A percentile compares a stretch with the other conserved stretches of the same genome.
Conservation (phyloP, 1,284 basidiomycete species). For the Cerrena zonata region DNA sequence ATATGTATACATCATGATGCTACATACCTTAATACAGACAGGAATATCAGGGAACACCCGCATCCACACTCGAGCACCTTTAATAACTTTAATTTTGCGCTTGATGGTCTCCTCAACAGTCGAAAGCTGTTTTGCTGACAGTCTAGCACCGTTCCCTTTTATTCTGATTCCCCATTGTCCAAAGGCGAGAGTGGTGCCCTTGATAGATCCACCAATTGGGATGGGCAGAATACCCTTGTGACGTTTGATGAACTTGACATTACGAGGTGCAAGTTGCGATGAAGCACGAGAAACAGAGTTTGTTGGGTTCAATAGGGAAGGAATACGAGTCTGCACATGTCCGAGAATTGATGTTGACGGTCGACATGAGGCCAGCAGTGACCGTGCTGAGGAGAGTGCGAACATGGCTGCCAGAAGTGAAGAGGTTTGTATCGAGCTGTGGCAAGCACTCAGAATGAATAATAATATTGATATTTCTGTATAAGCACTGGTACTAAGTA, state of each 20-base stretch:
- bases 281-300: constrained; percentile 29
- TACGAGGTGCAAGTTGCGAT: constrained; percentile 73
- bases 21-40: constrained; percentile 88
- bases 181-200: constrained; percentile 88
- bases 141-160: constrained; percentile 72
- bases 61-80: constrained; percentile 84
- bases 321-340: constrained; percentile 13
- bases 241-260: constrained; percentile 77
- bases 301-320: constrained; percentile 6
- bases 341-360: constrained; percentile 10
- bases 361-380: constrained; percentile 26
- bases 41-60: constrained; percentile 95
- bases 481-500: too few species aligned
- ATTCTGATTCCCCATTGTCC: constrained; percentile 91
- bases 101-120: constrained; percentile 85
- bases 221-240: constrained; percentile 85
- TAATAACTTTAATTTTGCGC: constrained; percentile 86
- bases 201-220: constrained; percentile 83
- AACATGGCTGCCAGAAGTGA: constrained; percentile 18
- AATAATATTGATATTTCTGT: not conserved
- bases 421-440: not conserved
- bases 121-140: constrained; percentile 89
- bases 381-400: constrained; percentile 26
- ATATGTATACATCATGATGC: not conserved
- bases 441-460: not conserved